These are phyloP conservation scores for Magnolia sinica DNA, from an alignment of 164 flowering plant genomes.

Conservation along the genomic window DNA sequence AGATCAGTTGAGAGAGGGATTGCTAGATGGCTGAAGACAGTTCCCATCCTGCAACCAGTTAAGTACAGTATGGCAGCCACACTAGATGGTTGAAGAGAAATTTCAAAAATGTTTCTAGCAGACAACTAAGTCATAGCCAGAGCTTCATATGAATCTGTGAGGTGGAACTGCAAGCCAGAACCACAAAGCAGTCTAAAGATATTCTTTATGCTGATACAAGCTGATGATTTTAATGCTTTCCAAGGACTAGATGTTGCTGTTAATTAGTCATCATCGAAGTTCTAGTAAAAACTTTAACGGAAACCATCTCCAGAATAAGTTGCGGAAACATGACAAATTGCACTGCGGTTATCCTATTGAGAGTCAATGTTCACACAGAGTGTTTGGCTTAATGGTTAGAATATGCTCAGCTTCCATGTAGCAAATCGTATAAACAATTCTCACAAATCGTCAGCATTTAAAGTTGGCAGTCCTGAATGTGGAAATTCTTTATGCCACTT, in stretches of 20 bases:
- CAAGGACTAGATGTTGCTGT: neutral
- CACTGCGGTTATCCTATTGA: no score
- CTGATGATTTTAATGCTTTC: neutral
- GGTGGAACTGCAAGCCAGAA: neutral
- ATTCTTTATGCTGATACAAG: neutral
- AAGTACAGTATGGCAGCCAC: constrained; percentile 2
- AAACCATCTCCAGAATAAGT: neutral
- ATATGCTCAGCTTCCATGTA: neutral
- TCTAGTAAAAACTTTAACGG: neutral
- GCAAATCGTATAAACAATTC: neutral
- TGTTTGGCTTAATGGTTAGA: neutral
- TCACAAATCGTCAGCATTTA: neutral
- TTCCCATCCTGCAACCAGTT: constrained; percentile 70
- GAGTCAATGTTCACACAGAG: neutral
- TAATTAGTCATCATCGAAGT: neutral
- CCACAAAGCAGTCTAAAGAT: neutral
- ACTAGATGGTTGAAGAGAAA: neutral
- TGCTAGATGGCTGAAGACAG: constrained; percentile 71
- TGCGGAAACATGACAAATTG: neutral
- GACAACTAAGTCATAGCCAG: constrained; percentile 1
- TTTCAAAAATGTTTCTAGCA: neutral
- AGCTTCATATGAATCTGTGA: neutral
- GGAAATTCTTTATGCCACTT: neutral
- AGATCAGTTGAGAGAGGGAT: constrained; percentile 30
- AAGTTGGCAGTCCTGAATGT: neutral